Evolutionary conservation across 2,329 filamentous ascomycete species (phyloP).

Genomic region (Beauveria pseudobassiana): DNA sequence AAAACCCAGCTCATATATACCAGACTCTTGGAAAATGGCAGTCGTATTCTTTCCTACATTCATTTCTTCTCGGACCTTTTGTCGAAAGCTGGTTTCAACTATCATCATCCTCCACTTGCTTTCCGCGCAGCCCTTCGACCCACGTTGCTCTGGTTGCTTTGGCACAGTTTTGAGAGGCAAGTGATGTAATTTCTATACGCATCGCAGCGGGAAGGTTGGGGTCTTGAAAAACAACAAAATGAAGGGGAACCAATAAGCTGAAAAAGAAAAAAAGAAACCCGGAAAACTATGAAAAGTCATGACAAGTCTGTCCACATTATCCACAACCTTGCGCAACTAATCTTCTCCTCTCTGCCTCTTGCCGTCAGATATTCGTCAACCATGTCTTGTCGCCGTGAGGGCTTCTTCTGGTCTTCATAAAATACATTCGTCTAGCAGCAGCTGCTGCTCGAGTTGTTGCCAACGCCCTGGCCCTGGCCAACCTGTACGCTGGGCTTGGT

Average conservation of each 20-base stretch:
- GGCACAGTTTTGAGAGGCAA: background rate
- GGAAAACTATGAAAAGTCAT: constrained; percentile 10
- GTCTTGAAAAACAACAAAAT: background rate
- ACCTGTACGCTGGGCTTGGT: constrained; percentile 98
- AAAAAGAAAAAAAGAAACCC: constrained; percentile 1
- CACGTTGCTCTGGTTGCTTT: background rate
- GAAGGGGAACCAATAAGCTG: constrained; percentile 10
- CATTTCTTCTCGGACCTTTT: background rate
- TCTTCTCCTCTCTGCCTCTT: background rate
- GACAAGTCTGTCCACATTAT: constrained; percentile 11
- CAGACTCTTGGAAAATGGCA: background rate
- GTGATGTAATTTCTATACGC: constrained; percentile 10
- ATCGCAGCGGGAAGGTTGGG: background rate
- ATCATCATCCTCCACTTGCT: background rate
- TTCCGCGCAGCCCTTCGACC: background rate
- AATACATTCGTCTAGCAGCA: constrained; percentile 65
- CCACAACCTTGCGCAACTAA: constrained; percentile 6
- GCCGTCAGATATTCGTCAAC: background rate
- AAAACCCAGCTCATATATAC: no score
- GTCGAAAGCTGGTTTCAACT: background rate
- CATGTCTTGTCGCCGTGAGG: background rate
- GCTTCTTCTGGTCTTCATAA: background rate
- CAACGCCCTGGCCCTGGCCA: constrained; percentile 87
- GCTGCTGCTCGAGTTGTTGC: constrained; percentile 74
- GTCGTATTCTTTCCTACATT: background rate